phyloP scores from a whole-genome alignment of 164 flowering plant species.

The Vitis riparia region DNA sequence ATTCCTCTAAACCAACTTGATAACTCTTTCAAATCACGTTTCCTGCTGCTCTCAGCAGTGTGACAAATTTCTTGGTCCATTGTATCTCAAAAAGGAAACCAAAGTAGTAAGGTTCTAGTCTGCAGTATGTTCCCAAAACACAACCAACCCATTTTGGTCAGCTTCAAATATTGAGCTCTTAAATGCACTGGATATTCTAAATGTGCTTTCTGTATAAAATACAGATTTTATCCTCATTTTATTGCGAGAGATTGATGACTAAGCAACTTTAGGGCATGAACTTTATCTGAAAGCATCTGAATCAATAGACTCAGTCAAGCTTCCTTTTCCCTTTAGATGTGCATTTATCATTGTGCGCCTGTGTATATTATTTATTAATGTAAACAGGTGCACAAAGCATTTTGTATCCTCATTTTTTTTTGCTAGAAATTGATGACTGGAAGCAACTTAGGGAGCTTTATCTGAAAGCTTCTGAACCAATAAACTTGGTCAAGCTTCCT shows the following conservation, averaged over 20 bases:
- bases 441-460: too few relatives aligned
- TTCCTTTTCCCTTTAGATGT: too few relatives aligned
- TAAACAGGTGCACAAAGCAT: too few relatives aligned
- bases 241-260: conserved; percentile 1
- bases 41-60: not conserved
- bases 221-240: not conserved
- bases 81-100: not conserved
- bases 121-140: not conserved
- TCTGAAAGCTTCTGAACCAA: too few relatives aligned
- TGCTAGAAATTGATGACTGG: too few relatives aligned
- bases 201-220: not conserved
- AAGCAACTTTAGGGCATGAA: not conserved
- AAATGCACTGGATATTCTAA: not conserved
- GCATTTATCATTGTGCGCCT: too few relatives aligned
- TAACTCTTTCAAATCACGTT: not conserved
- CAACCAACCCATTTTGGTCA: not conserved
- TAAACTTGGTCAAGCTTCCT: not conserved
- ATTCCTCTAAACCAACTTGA: not conserved
- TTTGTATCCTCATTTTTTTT: too few relatives aligned
- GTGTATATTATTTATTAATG: too few relatives aligned
- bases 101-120: not conserved
- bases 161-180: not conserved
- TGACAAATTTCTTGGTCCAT: not conserved
- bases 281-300: not conserved
- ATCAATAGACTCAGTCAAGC: not conserved